These are phyloP conservation scores for Rossbeevera mucosa DNA, from an alignment of 768 basidiomycete genomes.

Conservation along the genomic window DNA sequence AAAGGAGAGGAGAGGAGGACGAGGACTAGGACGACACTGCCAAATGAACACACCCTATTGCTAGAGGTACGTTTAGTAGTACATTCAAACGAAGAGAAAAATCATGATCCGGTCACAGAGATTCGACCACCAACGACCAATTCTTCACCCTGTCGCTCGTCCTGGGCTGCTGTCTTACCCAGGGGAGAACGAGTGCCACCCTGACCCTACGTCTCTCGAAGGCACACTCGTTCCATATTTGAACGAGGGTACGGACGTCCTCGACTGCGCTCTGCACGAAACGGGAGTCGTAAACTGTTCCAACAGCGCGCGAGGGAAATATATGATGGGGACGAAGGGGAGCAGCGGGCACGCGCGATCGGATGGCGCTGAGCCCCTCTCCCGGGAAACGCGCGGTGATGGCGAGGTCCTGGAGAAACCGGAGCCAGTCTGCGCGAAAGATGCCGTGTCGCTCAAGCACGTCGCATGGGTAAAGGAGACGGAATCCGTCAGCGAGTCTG, in stretches of 20 bases:
- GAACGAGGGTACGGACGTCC: slow-evolving; percentile 25
- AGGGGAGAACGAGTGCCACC: slow-evolving; percentile 9
- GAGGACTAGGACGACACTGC: neutral
- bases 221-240: slow-evolving; percentile 31
- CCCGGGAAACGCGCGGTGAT: slow-evolving; percentile 26
- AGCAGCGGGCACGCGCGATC: slow-evolving; percentile 19
- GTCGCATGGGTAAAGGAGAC: slow-evolving; percentile 21
- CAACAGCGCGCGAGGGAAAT: slow-evolving; percentile 12
- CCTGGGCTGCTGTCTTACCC: neutral
- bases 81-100: slow-evolving; percentile 1
- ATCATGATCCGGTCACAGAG: slow-evolving; percentile 14
- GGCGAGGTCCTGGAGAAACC: slow-evolving; percentile 27
- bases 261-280: slow-evolving; percentile 17
- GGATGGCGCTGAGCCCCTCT: slow-evolving; percentile 19
- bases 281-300: slow-evolving; percentile 16
- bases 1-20: neutral
- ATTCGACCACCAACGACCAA: slow-evolving; percentile 24
- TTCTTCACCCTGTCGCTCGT: slow-evolving; percentile 1
- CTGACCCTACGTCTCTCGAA: slow-evolving; percentile 30
- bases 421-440: slow-evolving; percentile 23
- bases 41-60: neutral
- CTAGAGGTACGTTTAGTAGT: neutral
- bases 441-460: slow-evolving; percentile 29
- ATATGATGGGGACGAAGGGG: slow-evolving; percentile 13
- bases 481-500: slow-evolving; percentile 24